These are phyloP conservation scores for Globisporangium rhizosaccharum DNA, from an alignment of 352 stramenopile species.

Conservation along the genomic window DNA sequence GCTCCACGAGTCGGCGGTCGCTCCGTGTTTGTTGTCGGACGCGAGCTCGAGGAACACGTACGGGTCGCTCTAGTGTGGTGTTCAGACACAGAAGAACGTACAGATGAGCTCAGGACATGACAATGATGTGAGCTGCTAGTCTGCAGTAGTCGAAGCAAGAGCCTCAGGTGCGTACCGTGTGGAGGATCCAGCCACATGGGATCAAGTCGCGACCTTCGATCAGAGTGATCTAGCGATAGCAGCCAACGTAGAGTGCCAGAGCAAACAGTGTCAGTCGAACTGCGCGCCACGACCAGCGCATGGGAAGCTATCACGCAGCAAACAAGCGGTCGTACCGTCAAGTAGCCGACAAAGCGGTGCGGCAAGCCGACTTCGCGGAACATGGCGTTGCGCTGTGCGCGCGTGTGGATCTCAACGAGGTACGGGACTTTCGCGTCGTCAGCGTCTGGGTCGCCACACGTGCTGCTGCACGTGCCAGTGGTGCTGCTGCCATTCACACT, in stretches of 20 bases:
- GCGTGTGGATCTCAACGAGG: slow-evolving; percentile 62
- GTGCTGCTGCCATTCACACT: neutral
- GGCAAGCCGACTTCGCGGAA: slow-evolving; percentile 71
- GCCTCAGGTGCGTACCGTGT: slow-evolving; percentile 26
- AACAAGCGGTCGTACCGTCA: slow-evolving; percentile 33
- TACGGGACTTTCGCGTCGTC: slow-evolving; percentile 45
- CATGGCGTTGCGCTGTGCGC: slow-evolving; percentile 71
- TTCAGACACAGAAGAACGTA: no score
- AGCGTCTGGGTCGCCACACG: slow-evolving; percentile 11
- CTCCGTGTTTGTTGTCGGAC: slow-evolving; percentile 21
- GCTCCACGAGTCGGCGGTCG: slow-evolving; percentile 60
- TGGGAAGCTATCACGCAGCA: neutral
- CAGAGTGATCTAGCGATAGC: slow-evolving; percentile 38
- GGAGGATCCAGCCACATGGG: slow-evolving; percentile 55
- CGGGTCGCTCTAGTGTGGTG: slow-evolving; percentile 41
- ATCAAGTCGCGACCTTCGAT: slow-evolving; percentile 70
- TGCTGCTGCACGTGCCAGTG: neutral
- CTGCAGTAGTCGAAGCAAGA: neutral
- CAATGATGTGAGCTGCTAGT: neutral
- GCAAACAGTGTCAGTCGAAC: neutral
- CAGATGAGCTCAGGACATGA: slow-evolving; percentile 2
- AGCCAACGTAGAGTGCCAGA: neutral
- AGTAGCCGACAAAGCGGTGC: slow-evolving; percentile 64
- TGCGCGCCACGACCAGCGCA: neutral
- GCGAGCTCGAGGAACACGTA: slow-evolving; percentile 75